phyloP scores from a whole-genome alignment of 257 asterid genomes.

The Echites panduratus region DNA sequence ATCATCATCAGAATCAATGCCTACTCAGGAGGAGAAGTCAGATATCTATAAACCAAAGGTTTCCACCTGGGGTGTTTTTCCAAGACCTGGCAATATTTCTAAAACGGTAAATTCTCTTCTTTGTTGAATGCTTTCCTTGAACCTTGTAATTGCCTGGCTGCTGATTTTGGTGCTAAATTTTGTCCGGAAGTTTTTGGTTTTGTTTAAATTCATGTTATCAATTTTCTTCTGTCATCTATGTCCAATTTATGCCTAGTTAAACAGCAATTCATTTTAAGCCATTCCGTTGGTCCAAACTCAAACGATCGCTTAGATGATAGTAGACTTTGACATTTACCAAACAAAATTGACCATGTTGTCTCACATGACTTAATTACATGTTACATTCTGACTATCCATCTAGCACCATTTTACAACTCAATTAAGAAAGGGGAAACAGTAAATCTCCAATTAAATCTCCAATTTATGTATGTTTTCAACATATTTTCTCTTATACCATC shows the following conservation, averaged over 20 bases:
- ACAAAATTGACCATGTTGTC: neutral
- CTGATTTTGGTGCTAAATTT: neutral
- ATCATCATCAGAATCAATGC: constrained; percentile 14
- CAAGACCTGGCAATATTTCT: constrained; percentile 82
- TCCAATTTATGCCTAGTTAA: neutral
- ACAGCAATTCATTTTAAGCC: neutral
- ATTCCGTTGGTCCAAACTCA: neutral
- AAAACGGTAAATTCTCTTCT: constrained; percentile 48
- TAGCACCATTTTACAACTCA: neutral
- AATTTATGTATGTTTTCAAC: neutral
- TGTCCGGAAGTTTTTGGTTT: neutral
- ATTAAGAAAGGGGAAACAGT: neutral
- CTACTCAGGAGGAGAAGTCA: constrained; percentile 29
- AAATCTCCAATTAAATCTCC: neutral
- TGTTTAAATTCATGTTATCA: neutral
- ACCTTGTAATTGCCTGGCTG: neutral
- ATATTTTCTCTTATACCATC: neutral
- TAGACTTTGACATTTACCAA: neutral
- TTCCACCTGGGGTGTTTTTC: constrained; percentile 97
- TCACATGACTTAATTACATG: neutral
- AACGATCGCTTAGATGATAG: neutral
- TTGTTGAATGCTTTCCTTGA: neutral
- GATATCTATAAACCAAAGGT: constrained; percentile 84
- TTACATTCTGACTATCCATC: neutral
- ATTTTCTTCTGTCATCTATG: neutral